Conservation (phyloP, 805 yeast genomes). For the Sugiyamaella boreocaroliniensis region DNA sequence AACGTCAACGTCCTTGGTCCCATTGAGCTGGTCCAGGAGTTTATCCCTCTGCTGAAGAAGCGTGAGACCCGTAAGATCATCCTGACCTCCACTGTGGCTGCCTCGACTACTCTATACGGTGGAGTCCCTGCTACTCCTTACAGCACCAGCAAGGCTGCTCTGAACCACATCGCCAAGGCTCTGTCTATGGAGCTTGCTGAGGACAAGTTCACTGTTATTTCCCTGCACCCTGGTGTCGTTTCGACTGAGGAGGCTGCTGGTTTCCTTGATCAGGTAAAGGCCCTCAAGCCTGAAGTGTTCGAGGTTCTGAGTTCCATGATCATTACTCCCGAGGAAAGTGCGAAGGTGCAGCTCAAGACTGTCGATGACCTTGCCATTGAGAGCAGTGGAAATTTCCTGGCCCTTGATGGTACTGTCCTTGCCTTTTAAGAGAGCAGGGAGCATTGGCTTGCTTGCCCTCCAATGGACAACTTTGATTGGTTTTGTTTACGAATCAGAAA, state of each 20-base stretch:
- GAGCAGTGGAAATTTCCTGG: conserved; percentile 22
- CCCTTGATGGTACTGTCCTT: conserved; percentile 9
- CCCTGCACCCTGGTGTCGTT: conserved; percentile 38
- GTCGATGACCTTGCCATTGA: conserved; percentile 21
- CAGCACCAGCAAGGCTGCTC: conserved; percentile 36
- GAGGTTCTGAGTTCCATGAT: conserved; percentile 5
- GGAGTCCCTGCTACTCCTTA: conserved; percentile 27
- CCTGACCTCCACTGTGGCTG: conserved; percentile 28
- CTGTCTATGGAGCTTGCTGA: conserved; percentile 25
- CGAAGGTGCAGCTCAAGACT: conserved; percentile 16
- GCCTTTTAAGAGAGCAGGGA: conserved; percentile 1
- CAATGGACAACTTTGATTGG: too few species aligned
- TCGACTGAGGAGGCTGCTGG: conserved; percentile 30
- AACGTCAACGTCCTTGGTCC: conserved; percentile 26
- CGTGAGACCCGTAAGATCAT: conserved; percentile 24
- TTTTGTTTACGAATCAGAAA: too few species aligned
- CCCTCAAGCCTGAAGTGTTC: conserved; percentile 5
- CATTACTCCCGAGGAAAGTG: conserved; percentile 24
- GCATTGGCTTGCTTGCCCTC: too few species aligned
- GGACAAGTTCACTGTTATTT: conserved; percentile 27
- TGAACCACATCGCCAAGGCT: conserved; percentile 29
- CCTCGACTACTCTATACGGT: conserved; percentile 19
- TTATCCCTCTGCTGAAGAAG: conserved; percentile 23
- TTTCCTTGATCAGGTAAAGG: conserved; percentile 1
- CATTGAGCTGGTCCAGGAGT: conserved; percentile 16